These are phyloP conservation scores for Trebouxia gelatinosa DNA, from an alignment of 163 green algal genomes.

Conservation along the genomic window DNA sequence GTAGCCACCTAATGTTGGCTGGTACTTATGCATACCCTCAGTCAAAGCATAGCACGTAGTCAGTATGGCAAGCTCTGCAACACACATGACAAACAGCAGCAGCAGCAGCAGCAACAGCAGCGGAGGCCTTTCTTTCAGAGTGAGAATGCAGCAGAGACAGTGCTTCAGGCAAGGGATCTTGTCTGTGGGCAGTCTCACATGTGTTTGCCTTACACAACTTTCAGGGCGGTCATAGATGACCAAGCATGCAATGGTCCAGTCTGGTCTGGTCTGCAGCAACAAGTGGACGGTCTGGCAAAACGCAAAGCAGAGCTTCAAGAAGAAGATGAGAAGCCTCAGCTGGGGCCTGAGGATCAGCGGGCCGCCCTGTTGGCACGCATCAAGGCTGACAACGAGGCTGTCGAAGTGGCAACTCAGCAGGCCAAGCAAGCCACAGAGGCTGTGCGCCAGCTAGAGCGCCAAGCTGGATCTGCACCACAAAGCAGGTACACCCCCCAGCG, in stretches of 20 bases:
- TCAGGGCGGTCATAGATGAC: too few relatives aligned
- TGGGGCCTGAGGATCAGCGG: constrained; percentile 5
- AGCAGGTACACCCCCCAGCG: background rate
- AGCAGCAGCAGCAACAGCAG: background rate
- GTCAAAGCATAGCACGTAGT: too few relatives aligned
- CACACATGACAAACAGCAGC: too few relatives aligned
- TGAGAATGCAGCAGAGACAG: background rate
- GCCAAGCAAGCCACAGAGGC: constrained; percentile 15
- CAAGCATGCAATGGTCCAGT: too few relatives aligned
- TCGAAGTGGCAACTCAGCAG: constrained; percentile 13
- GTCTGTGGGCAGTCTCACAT: too few relatives aligned
- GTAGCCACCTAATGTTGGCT: too few relatives aligned
- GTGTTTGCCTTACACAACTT: too few relatives aligned
- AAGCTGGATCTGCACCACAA: background rate
- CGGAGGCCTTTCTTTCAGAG: background rate
- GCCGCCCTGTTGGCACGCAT: constrained; percentile 14
- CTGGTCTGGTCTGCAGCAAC: constrained; percentile 32
- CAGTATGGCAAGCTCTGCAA: too few relatives aligned
- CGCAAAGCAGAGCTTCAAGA: constrained; percentile 17
- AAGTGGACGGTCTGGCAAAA: constrained; percentile 12
- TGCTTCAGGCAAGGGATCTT: too few relatives aligned
- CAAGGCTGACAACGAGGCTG: constrained; percentile 33
- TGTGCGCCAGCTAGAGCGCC: constrained; percentile 10
- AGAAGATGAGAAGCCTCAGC: background rate
- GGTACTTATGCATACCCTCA: too few relatives aligned